Evolutionary conservation across 139 green algal genomes (phyloP), one percentile per base, ranked within the genome.

Genomic region (Ettlia oleoabundans): DNA sequence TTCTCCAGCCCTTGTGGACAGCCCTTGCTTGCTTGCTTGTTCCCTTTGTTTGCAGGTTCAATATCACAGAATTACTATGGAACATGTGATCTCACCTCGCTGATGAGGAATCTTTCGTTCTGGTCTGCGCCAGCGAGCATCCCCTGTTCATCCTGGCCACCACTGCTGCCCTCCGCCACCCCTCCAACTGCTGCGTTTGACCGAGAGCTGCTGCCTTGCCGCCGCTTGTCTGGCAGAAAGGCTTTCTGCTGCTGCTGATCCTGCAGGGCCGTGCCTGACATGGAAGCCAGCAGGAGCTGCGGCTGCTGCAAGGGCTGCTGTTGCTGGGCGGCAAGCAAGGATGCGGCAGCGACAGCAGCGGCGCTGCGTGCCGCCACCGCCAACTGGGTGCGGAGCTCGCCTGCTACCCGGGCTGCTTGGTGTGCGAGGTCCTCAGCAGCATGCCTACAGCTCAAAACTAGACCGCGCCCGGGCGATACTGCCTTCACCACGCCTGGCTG

Each of bases 81-180:
- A 15, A 35, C n/a, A n/a, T n/a, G n/a, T n/a, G n/a, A n/a, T 22
- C 40, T 64, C 58, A 93, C 88, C 87, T 96, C 92, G 30, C 87
- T 92, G 51, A 96, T 92, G 0, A 96, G 84, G 40, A 95, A 94
- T 32, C 90, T 85, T 47, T 95, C 90, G 65, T 83, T 71, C 15
- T 64, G 42, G 22, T 75, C 52, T 2, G 63, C 63, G n/a, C 35
- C 33, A 3, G 33, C 51, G 22, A 67, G 13, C 10, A 55, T 15
- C 9, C 43, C 66, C 7, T 35, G 19, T 26, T 13, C 43, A 3
- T 32, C 43, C 13, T 53, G 32, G 6, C 28, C 53, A 32, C 26
- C 64, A 43, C 61, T 37, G 76, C 0, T 33, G 26, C 5, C 40
- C 32, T 30, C 42, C 43, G 43, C 19, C 53, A 0, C 7, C 24